Evolutionary conservation across 2,329 filamentous ascomycete genomes (phyloP), one percentile per base, ranked within the genome.

Genomic region (Microcera coccophila): DNA sequence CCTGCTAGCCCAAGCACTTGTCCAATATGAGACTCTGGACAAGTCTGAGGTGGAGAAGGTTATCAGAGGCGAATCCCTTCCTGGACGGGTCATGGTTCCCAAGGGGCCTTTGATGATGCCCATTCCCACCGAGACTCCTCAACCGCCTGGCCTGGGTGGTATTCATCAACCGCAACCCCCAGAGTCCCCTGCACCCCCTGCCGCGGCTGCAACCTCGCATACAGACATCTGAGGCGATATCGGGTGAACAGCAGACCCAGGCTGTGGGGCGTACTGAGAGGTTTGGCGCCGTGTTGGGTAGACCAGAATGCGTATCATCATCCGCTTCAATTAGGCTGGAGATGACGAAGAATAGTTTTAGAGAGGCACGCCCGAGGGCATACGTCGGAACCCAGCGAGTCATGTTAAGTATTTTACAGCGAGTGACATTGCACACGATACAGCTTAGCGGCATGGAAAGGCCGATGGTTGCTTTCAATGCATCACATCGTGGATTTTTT

Each of bases 21-120:
- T 98, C 24, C 84, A 96, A 66, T 97, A 96, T 65, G 93, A 98
- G 73, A 96, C 90, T 0, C 71, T 98, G 39, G 85, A 86, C 64
- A 87, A 85, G 65, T 82, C 85, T 3, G 93, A 98, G 66, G 94
- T 97, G 50, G 82, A 90, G 65, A 88, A 86, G 71, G 87, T 97
- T 5, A 83, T 98, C 50, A 81, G 79, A 39, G 93, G 93, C 26
- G 89, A 96, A 69, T 84, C 86, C 61, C 72, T 98, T 28, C 74
- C 82, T 1, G 77, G 79, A 35, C 87, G 87, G 47, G 68, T 59
- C 32, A 58, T 62, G 11, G 54, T 91, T 14, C 88, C 88, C 0
- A 68, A 66, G 44, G 68, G 68, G 3, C 67, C 68, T 1, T 45
- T 71, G 57, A 59, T 63, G 18, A 44, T 71, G 34, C 67, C 68